Conservation (phyloP, 208 protist species). For the Leishmania gerbilli region DNA sequence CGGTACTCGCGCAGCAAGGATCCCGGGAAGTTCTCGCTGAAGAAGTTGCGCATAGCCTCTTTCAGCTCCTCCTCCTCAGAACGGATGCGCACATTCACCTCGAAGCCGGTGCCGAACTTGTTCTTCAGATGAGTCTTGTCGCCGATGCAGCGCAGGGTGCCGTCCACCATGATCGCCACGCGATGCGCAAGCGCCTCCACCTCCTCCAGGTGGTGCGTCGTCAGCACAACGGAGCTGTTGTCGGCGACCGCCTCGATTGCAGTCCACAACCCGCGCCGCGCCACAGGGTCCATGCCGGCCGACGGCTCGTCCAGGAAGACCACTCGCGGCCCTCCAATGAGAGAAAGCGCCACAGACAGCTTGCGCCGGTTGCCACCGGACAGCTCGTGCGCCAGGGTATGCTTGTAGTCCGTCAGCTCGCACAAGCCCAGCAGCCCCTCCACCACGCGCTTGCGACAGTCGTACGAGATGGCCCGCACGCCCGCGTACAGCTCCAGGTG, state of each 20-base stretch:
- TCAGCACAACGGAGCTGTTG: constrained; percentile 82
- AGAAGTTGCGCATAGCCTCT: background rate
- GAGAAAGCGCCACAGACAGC: constrained; percentile 53
- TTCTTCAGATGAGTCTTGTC: constrained; percentile 73
- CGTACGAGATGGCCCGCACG: constrained; percentile 39
- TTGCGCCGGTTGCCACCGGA: constrained; percentile 75
- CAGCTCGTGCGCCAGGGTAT: constrained; percentile 28
- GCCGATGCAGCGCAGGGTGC: constrained; percentile 85
- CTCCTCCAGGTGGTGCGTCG: constrained; percentile 95
- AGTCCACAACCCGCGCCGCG: constrained; percentile 65
- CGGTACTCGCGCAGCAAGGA: background rate
- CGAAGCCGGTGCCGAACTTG: constrained; percentile 70
- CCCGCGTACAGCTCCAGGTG: constrained; percentile 76
- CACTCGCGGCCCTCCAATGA: constrained; percentile 56
- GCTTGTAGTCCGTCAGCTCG: too few relatives aligned
- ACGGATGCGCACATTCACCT: constrained; percentile 32
- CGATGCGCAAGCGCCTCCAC: constrained; percentile 80
- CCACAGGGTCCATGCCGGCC: constrained; percentile 66
- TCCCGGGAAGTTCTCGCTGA: background rate
- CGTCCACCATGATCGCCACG: constrained; percentile 84
- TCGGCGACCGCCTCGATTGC: constrained; percentile 56
- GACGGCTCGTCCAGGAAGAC: constrained; percentile 78
- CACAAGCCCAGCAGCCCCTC: too few relatives aligned
- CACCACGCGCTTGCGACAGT: too few relatives aligned
- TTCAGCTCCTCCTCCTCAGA: constrained; percentile 18